Evolutionary conservation across 78 protist species (phyloP).

Genomic region (Corallochytrium limacisporum): DNA sequence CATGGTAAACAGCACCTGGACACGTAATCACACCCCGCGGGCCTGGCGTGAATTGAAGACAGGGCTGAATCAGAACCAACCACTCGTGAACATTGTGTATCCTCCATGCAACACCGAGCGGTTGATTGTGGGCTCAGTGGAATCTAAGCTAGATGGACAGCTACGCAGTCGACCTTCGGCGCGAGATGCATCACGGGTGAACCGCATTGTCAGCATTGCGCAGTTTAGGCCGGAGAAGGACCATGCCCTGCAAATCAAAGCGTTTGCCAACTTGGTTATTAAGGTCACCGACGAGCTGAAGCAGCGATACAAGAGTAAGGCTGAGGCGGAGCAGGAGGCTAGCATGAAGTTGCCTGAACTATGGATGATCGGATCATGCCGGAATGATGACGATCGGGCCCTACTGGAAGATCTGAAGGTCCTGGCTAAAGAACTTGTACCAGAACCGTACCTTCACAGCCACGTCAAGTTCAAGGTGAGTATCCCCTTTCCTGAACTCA

Average conservation of each 20-base stretch:
- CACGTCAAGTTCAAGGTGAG: no score
- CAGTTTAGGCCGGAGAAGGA: conserved; percentile 80
- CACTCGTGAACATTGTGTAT: conserved; percentile 22
- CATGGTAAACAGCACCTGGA: conserved; percentile 74
- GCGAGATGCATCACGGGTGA: not conserved
- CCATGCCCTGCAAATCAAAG: conserved; percentile 45
- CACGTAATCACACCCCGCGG: conserved; percentile 50
- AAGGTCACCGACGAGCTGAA: no score
- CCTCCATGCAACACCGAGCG: conserved; percentile 69
- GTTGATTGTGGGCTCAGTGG: not conserved
- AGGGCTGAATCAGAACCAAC: not conserved
- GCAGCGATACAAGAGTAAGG: no score
- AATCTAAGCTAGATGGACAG: not conserved
- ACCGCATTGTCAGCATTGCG: conserved; percentile 37
- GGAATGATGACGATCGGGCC: conserved; percentile 32
- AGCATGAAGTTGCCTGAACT: no score
- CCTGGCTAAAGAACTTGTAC: no score
- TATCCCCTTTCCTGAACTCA: conserved; percentile 17
- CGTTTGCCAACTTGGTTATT: conserved; percentile 10
- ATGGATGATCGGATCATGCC: not conserved
- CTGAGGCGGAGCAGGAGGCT: no score
- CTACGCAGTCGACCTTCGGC: no score
- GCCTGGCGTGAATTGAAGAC: not conserved
- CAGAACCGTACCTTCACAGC: no score
- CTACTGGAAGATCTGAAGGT: conserved; percentile 16